Evolutionary conservation across 2,329 filamentous ascomycete genomes (phyloP).

Genomic region (Ophiocordyceps camponoti-saundersi): DNA sequence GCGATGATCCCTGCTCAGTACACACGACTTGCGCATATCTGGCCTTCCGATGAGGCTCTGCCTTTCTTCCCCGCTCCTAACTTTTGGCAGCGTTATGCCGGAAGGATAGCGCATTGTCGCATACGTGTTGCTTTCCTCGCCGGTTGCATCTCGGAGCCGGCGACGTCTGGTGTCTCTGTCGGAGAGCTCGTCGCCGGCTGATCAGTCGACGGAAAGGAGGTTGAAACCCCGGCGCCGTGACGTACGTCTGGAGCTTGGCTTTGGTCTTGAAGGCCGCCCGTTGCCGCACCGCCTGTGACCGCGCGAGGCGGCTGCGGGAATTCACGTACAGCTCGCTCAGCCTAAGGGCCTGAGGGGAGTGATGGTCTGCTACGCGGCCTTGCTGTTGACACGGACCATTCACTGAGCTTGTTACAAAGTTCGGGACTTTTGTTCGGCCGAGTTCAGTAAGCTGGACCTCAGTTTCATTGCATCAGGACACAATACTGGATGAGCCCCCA

Average conservation of each 20-base stretch:
- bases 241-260: too few species aligned
- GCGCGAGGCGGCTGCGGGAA: conserved; percentile 25
- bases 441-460: too few species aligned
- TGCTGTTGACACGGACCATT: conserved; percentile 25
- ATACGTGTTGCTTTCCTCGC: not conserved
- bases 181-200: not conserved
- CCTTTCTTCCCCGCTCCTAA: not conserved
- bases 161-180: not conserved
- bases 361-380: conserved; percentile 26
- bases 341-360: conserved; percentile 22
- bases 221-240: not conserved
- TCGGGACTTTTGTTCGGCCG: not conserved
- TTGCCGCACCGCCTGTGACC: conserved; percentile 15
- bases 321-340: conserved; percentile 33
- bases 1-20: not conserved
- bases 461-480: too few species aligned
- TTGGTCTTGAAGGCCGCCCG: not conserved
- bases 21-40: not conserved
- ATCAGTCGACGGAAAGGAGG: not conserved
- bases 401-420: conserved; percentile 22
- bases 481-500: too few species aligned
- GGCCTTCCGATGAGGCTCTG: not conserved
- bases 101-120: not conserved
- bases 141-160: not conserved
- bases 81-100: not conserved